phyloP scores from a whole-genome alignment of 805 yeast species.

The Pichia ethanolica region DNA sequence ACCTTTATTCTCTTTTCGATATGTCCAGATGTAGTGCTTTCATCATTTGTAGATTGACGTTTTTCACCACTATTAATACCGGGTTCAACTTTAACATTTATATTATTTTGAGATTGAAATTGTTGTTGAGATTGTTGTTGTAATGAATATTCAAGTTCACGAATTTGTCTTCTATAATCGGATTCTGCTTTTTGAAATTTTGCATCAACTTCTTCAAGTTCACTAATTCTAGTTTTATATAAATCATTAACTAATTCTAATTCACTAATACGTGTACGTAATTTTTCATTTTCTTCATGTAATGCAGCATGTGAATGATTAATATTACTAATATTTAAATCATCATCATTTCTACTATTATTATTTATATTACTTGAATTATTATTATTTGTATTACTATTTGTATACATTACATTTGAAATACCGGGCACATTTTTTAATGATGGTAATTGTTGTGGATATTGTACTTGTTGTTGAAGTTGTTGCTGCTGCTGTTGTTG shows the following conservation, averaged over 20 bases:
- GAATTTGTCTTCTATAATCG: not conserved
- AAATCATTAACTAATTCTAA: slow-evolving; percentile 86
- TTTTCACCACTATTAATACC: not conserved
- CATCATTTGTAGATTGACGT: not conserved
- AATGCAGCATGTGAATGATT: not conserved
- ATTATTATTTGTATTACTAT: not conserved
- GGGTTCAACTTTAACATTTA: not conserved
- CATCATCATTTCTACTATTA: not conserved
- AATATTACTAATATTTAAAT: not conserved
- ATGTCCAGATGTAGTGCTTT: not conserved
- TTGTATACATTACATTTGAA: slow-evolving; percentile 6
- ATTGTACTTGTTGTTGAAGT: slow-evolving; percentile 12
- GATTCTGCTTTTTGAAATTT: slow-evolving; percentile 36
- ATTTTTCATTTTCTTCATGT: slow-evolving; percentile 20
- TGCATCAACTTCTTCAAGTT: slow-evolving; percentile 64
- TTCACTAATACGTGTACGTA: slow-evolving; percentile 77
- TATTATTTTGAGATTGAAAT: not conserved
- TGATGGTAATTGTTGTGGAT: slow-evolving; percentile 8
- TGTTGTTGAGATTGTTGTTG: not conserved
- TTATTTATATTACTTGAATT: not conserved
- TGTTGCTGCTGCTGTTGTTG: slow-evolving; percentile 9
- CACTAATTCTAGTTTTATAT: slow-evolving; percentile 73
- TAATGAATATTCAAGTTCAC: slow-evolving; percentile 1
- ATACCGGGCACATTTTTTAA: slow-evolving; percentile 10
- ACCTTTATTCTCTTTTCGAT: slow-evolving; percentile 4